Evolutionary conservation across 495 filamentous ascomycete genomes (phyloP), one percentile per base, ranked within the genome.

Genomic region (Neurospora sp.): DNA sequence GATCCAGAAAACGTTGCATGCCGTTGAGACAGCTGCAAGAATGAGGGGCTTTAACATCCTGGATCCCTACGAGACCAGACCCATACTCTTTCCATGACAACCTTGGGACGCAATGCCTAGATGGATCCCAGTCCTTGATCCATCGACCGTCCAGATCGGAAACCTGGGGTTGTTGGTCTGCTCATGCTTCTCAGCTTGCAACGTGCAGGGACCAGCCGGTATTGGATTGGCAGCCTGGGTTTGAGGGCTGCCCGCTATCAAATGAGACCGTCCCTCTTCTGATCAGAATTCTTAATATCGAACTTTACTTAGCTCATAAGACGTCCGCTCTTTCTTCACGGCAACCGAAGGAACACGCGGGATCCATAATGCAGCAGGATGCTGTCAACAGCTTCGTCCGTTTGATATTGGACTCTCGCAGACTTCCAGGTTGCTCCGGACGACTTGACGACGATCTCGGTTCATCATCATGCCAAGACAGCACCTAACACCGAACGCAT

Each of bases 391-490:
- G 24, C 15, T 28, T 31, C 24, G 34, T 62, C 54, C 28, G 24
- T 62, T 31, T 62, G 28, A 28, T 62, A 62, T 62, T 31, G 13
- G 24, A 62, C 54, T 31, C 54, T 34, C 54, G 54, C 54, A 62
- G 54, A 62, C 54, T 34, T 62, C 54, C 54, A 62, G 54, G 24
- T 62, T 62, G 24, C 54, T 34, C 28, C 28, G 28, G 24, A 15
- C 24, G 24, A 34, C 28, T 38, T 34, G 21, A 42, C 54, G 39
- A 38, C 66, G 10, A 69, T 36, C 39, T 70, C 37, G 31, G 38
- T n/a, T 42, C 42, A 70, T 59, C 70, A 77, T 59, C 28, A 80
- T 79, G 79, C 79, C 79, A 34, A 74, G 79, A 40, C 78, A 80
- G 40, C 75, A 79, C 70, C 70, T 79, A 19, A 79, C 78, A 15